These are phyloP conservation scores for Aspergillus heteromorphus DNA, from an alignment of 495 filamentous ascomycete species.

Conservation along the genomic window DNA sequence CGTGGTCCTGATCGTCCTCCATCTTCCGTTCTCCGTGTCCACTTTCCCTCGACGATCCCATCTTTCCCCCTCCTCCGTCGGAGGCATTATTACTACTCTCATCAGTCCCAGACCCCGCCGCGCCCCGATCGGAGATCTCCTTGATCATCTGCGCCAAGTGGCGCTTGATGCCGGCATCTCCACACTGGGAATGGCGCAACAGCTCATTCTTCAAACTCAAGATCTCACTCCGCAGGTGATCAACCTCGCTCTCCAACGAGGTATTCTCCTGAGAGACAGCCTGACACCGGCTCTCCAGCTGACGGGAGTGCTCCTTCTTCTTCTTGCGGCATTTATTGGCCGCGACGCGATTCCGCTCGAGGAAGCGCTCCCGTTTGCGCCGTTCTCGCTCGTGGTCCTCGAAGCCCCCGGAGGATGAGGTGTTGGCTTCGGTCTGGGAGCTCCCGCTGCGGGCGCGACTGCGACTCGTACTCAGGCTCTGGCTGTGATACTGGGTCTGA, in stretches of 20 bases:
- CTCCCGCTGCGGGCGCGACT: not conserved
- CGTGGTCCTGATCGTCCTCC: not conserved
- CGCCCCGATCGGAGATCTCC: slow-evolving; percentile 15
- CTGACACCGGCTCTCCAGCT: slow-evolving; percentile 46
- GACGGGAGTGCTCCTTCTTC: slow-evolving; percentile 70
- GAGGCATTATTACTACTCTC: too few species aligned
- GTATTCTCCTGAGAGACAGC: slow-evolving; percentile 24
- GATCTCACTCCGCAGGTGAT: slow-evolving; percentile 31
- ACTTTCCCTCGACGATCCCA: too few species aligned
- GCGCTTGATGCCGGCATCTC: slow-evolving; percentile 48
- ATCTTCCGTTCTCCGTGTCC: not conserved
- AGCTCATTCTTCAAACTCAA: slow-evolving; percentile 54
- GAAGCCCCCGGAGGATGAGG: not conserved
- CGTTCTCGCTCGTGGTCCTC: not conserved
- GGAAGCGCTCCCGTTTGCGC: slow-evolving; percentile 46
- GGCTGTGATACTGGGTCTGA: too few species aligned
- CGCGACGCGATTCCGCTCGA: slow-evolving; percentile 78
- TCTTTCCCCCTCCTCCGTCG: too few species aligned
- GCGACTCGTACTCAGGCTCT: too few species aligned
- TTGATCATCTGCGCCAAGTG: slow-evolving; percentile 47
- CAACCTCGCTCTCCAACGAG: slow-evolving; percentile 5
- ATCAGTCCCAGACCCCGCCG: not conserved
- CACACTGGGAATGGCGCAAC: slow-evolving; percentile 56
- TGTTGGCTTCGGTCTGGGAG: not conserved
- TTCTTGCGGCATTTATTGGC: slow-evolving; percentile 85